A percentile compares a stretch with the other conserved stretches of the same genome.
Conservation (phyloP, 1,284 basidiomycete species). For the Coniophora puteana region DNA sequence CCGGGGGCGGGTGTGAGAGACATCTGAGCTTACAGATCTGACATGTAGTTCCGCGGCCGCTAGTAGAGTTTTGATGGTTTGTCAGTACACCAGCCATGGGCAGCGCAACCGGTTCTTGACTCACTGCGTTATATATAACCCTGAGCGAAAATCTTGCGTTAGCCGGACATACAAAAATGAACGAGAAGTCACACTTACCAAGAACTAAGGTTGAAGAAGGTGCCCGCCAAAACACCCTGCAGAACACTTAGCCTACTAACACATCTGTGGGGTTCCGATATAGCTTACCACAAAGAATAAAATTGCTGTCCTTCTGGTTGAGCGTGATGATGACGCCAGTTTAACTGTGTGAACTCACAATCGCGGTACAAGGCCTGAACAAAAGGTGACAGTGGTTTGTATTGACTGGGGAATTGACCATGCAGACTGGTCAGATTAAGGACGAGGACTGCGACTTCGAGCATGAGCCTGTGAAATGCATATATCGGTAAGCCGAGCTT, state of each 20-base stretch:
- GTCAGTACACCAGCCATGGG: background rate
- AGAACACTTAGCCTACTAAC: background rate
- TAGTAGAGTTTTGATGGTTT: too few species aligned
- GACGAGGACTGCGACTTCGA: background rate
- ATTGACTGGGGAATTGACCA: background rate
- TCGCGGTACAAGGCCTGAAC: background rate
- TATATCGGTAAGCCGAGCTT: too few species aligned
- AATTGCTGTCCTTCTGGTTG: background rate
- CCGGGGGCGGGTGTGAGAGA: background rate
- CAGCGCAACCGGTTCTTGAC: background rate
- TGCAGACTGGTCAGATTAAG: background rate
- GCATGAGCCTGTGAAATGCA: background rate
- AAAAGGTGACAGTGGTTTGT: background rate
- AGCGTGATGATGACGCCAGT: background rate
- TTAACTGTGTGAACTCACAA: background rate
- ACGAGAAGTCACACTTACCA: background rate
- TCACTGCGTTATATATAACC: background rate
- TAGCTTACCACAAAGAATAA: background rate
- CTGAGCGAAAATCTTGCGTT: too few species aligned
- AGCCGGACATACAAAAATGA: background rate
- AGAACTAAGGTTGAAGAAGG: background rate
- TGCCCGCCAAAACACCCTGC: background rate
- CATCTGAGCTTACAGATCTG: background rate
- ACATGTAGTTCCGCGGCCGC: background rate
- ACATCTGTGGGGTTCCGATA: background rate